Base-by-base conservation (phyloP, 2,329 filamentous ascomycete species). In the Fusarium sp. region DNA sequence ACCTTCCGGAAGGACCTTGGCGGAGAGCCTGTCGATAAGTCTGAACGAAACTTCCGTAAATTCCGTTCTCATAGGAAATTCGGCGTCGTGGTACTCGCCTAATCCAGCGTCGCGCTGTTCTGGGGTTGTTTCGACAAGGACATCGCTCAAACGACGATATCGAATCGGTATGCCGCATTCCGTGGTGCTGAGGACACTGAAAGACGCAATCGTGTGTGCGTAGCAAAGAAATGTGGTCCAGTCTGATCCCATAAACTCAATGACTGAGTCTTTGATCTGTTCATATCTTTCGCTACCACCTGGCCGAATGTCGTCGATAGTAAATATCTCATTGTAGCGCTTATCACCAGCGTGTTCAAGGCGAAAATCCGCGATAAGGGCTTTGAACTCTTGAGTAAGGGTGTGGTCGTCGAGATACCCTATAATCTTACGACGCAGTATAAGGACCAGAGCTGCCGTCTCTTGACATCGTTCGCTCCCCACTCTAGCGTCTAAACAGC, bases 291-390 rank as follows among this genome's bases (percentile, higher is more conserved):
- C 8, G 11, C 1, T 3, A 18, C 46, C 9, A 2, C 46, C 14
- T 1, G 12, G 3, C 1, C 8, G 2, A 6, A 25, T 1, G 2
- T 34, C 29, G 11, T 18, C 8, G 14, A 10, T 29, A 0, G 29
- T 34, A 14, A 48, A 48, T 3, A 14, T 22, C 14, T 20, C 7
- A 2, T 6, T 20, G 1, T 4, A 47, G 7, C 5, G 6, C 6
- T 55, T 47, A 1, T 55, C 52, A 10, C 7, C 1, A 8, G 4
- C 5, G 6, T 20, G 6, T 2, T 13, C 4, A 13, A 2, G 2
- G 3, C 18, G 13, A 12, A 27, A 34, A 16, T 27, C 12, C 2
- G 2, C 1, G 1, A 27, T 34, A 1, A 27, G 22, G 5, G 0
- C 5, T 13, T 34, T 11, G 10, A 34, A 18, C 1, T n/a, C 40